Evolutionary conservation across 352 stramenopile species (phyloP).

Genomic region (Aphanomyces stellatus): DNA sequence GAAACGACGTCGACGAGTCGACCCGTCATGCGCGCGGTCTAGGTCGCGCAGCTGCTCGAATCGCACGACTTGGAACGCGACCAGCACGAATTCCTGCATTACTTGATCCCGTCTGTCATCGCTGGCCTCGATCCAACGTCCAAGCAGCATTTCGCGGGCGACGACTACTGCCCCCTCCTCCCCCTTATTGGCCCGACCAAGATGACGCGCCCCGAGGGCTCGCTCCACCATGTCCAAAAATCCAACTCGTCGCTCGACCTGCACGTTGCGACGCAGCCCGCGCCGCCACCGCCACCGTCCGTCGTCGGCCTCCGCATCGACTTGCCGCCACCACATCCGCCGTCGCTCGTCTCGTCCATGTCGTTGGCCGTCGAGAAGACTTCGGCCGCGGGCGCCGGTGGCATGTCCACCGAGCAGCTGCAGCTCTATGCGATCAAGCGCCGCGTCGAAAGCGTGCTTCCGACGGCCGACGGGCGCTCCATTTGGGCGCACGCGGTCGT

Average conservation of each 20-base stretch:
- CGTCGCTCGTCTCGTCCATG: background rate
- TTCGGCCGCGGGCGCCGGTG: background rate
- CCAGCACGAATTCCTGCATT: slow-evolving; percentile 68
- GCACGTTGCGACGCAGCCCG: background rate
- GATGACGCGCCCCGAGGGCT: background rate
- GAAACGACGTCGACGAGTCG: background rate
- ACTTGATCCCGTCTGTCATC: slow-evolving; percentile 75
- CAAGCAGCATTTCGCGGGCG: slow-evolving; percentile 13
- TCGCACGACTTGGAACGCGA: slow-evolving; percentile 79
- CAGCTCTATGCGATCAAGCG: slow-evolving; percentile 6
- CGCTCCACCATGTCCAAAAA: background rate
- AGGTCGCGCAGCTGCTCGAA: slow-evolving; percentile 72
- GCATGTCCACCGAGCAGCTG: slow-evolving; percentile 14
- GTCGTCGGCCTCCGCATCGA: background rate
- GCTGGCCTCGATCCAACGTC: slow-evolving; percentile 38
- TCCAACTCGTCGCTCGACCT: background rate
- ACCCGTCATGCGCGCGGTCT: background rate
- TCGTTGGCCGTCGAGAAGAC: background rate
- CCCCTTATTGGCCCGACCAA: background rate
- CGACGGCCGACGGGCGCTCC: slow-evolving; percentile 33
- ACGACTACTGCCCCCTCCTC: slow-evolving; percentile 17
- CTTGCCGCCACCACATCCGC: background rate
- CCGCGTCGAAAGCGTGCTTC: background rate
- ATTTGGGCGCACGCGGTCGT: slow-evolving; percentile 65
- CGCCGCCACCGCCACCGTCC: too few relatives aligned